These are phyloP conservation scores for Gossypium ekmanianum DNA, from an alignment of 345 rosid genomes.

Conservation along the genomic window DNA sequence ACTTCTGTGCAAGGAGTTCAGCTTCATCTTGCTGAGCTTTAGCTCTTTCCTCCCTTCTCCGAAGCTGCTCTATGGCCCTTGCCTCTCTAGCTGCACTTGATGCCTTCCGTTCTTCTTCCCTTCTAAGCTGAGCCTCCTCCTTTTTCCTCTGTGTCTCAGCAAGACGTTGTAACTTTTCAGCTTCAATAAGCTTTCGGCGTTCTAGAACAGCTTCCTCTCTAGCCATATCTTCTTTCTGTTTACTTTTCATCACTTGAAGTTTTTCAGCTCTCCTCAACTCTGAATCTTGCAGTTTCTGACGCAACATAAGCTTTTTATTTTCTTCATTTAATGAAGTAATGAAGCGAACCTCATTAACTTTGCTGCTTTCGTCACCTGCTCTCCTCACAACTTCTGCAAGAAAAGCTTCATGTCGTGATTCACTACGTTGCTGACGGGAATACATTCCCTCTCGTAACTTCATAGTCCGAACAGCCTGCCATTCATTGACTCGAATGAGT, in stretches of 20 bases:
- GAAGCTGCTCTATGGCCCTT: constrained; percentile 66
- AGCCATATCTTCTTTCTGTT: constrained; percentile 75
- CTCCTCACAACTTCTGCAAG: constrained; percentile 74
- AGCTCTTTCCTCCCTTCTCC: constrained; percentile 68
- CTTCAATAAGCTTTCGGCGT: constrained; percentile 70
- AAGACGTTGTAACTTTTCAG: constrained; percentile 76
- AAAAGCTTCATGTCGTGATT: constrained; percentile 76
- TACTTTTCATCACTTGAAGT: constrained; percentile 58
- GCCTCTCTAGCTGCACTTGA: constrained; percentile 79
- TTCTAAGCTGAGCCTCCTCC: constrained; percentile 79
- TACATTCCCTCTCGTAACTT: constrained; percentile 71
- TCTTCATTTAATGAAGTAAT: constrained; percentile 78
- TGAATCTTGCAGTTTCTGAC: constrained; percentile 70
- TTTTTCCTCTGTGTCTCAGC: constrained; percentile 73
- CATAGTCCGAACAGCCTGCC: constrained; percentile 72
- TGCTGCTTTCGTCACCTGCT: constrained; percentile 86
- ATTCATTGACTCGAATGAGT: constrained; percentile 65
- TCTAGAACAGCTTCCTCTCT: constrained; percentile 79
- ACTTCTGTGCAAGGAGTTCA: constrained; percentile 68
- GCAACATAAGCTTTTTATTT: constrained; percentile 72
- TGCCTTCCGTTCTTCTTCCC: constrained; percentile 82
- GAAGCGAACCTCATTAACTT: constrained; percentile 78
- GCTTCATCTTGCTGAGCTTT: constrained; percentile 88
- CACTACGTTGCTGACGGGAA: constrained; percentile 75
- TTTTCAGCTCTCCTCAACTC: constrained; percentile 77